Base-by-base conservation (phyloP, 768 basidiomycete species). In the Pleurotus giganteus region DNA sequence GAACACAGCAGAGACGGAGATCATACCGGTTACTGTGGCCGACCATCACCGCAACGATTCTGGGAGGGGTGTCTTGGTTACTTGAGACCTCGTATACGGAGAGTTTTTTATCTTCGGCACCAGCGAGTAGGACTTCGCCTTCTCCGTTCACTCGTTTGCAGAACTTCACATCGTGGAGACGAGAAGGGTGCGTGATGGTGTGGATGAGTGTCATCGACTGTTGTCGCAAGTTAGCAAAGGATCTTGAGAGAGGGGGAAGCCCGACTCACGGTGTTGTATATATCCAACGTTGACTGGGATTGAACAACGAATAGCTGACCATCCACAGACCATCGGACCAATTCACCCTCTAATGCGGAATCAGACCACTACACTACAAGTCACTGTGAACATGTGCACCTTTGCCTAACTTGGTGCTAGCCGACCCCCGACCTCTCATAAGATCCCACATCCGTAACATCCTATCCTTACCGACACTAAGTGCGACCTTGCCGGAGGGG, bases 361-460 rank as follows among this genome's bases (percentile, higher is more conserved):
- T 47, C 12, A 60, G 53, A 15, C 44, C n/a, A n/a, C n/a, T n/a
- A n/a, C n/a, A n/a, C n/a, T n/a, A n/a, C n/a, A n/a, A n/a, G n/a
- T n/a, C n/a, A n/a, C n/a, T n/a, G n/a, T n/a, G n/a, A n/a, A n/a
- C n/a, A n/a, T n/a, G n/a, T n/a, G n/a, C 57, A 91, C 94, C 94
- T 74, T 87, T 89, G 19, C 92, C 91, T 4, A 99, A 69, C 66
- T 95, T 94, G 43, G 84, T 88, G 67, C 94, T 93, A 5, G 92
- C 93, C 9, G 84, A 84, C 3, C 92, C 91, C 67, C 89, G 88
- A 0, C 96, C 96, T 42, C 95, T 77, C 91, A 98, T 95, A 46
- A 99, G 74, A 75, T 99, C 97, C 97, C 97, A 99, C 95, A 99
- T 97, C 39, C 94, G 81, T 56, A 98, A 60, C 2, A 90, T 91